Evolutionary conservation across 441 rosid genomes (phyloP).

Genomic region (Mallotus japonicus): DNA sequence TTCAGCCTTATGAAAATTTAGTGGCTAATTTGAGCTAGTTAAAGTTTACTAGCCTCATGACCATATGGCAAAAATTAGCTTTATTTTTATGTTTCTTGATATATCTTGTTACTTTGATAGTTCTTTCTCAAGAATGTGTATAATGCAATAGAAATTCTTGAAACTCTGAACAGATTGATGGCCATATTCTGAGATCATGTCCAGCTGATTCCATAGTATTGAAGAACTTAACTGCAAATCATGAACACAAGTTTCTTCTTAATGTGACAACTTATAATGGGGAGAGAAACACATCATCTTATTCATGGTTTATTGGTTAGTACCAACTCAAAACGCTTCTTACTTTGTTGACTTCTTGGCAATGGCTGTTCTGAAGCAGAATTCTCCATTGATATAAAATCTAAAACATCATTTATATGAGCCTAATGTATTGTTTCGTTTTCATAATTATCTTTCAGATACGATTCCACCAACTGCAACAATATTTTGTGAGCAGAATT

Average conservation of each 20-base stretch:
- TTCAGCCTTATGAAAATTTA: too few relatives aligned
- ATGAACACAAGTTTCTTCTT: slow-evolving; percentile 41
- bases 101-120: not conserved
- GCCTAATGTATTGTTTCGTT: not conserved
- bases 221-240: slow-evolving; percentile 42
- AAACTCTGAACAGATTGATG: slow-evolving; percentile 45
- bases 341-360: not conserved
- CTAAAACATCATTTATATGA: not conserved
- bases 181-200: slow-evolving; percentile 37
- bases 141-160: not conserved
- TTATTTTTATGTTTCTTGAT: not conserved
- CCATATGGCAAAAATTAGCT: too few relatives aligned
- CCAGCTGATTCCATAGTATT: slow-evolving; percentile 31
- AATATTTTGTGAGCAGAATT: slow-evolving; percentile 38
- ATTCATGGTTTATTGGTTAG: slow-evolving; percentile 61
- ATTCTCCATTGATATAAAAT: too few relatives aligned
- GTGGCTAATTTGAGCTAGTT: too few relatives aligned
- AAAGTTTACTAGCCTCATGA: too few relatives aligned
- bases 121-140: too few relatives aligned
- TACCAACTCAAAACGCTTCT: not conserved
- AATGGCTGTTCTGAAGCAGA: not conserved
- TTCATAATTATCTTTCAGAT: slow-evolving; percentile 27
- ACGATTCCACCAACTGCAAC: slow-evolving; percentile 52
- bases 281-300: slow-evolving; percentile 43
- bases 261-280: slow-evolving; percentile 41